These are phyloP conservation scores for Mycena sp. DNA, from an alignment of 1,284 basidiomycete species.

Conservation along the genomic window DNA sequence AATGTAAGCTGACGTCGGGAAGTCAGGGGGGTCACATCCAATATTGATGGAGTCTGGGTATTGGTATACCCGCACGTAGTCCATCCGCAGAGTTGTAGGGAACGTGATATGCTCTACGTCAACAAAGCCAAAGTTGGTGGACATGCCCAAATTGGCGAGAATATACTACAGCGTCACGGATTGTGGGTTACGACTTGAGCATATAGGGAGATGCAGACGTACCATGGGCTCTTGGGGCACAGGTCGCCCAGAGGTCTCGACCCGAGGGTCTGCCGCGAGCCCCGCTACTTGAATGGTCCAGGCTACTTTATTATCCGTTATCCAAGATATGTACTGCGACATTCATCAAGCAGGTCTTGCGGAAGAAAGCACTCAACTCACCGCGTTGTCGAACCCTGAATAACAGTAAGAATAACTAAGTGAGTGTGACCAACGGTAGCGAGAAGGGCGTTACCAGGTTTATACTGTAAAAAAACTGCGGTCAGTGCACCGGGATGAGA, in stretches of 20 bases:
- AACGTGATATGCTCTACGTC: conserved; percentile 70
- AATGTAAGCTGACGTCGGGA: conserved; percentile 81
- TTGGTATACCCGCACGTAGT: conserved; percentile 89
- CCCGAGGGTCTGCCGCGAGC: conserved; percentile 15
- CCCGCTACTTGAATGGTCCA: conserved; percentile 25
- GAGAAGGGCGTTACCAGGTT: conserved; percentile 59
- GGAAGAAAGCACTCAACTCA: background rate
- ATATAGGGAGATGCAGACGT: background rate
- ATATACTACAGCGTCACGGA: conserved; percentile 77
- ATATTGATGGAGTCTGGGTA: conserved; percentile 71
- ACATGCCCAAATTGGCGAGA: conserved; percentile 85
- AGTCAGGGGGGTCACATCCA: conserved; percentile 80
- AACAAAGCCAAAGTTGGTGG: conserved; percentile 53
- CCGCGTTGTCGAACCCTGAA: conserved; percentile 20
- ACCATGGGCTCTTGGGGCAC: conserved; percentile 29
- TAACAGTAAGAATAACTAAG: background rate
- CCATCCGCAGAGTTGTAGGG: conserved; percentile 76
- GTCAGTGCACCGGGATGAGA: conserved; percentile 1
- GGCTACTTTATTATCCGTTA: conserved; percentile 14
- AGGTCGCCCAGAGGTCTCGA: conserved; percentile 20
- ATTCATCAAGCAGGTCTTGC: conserved; percentile 36
- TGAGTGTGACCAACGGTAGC: background rate
- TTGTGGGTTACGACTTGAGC: conserved; percentile 84
- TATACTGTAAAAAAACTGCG: background rate
- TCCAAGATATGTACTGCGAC: conserved; percentile 38